Base-by-base conservation (phyloP, 2,329 filamentous ascomycete species). In the Aspergillus sp. region DNA sequence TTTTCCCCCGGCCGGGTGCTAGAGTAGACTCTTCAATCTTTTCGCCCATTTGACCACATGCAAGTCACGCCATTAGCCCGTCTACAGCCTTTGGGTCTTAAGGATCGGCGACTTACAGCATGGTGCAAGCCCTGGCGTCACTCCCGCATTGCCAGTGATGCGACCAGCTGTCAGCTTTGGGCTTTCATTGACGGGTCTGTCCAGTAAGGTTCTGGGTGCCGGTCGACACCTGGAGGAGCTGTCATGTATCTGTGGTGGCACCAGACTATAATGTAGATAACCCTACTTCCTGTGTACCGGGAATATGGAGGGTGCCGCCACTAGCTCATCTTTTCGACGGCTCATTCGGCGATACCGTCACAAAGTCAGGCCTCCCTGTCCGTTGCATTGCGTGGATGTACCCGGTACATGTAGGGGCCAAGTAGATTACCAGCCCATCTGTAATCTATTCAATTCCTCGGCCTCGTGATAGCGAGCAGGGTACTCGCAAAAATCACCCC, bases 91-190 rank as follows among this genome's bases (percentile, higher is more conserved):
- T 49, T 49, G 45, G 45, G 45, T 23, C 45, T 23, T 30, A 23
- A 49, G 45, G 57, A 59, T 55, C 57, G 51, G 51, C 57, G 41
- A 51, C 43, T 25, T n/a, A 47, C 51, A 58, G 38, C 47, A 56
- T 38, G 55, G 36, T 52, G 23, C 47, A 49, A 63, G 48, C 38
- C 47, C 55, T 55, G 60, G 63, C 39, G 55, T 59, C 55, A 52
- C n/a, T 50, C 51, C 54, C 60, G 60, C 60, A 62, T 47, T 28
- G 19, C 30, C 32, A 50, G 36, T 41, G 47, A 54, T 58, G 59
- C 41, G 49, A 47, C 59, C 55, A 58, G 57, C 58, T 52, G 43
- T 32, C 47, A 48, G 21, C 38, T 15, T 17, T 39, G 39, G n/a
- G 43, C 36, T 54, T 59, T 57, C 53, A 64, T 62, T 60, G 61